phyloP scores from a whole-genome alignment of 1,284 basidiomycete species.

The Moesziomyces globuligerus region DNA sequence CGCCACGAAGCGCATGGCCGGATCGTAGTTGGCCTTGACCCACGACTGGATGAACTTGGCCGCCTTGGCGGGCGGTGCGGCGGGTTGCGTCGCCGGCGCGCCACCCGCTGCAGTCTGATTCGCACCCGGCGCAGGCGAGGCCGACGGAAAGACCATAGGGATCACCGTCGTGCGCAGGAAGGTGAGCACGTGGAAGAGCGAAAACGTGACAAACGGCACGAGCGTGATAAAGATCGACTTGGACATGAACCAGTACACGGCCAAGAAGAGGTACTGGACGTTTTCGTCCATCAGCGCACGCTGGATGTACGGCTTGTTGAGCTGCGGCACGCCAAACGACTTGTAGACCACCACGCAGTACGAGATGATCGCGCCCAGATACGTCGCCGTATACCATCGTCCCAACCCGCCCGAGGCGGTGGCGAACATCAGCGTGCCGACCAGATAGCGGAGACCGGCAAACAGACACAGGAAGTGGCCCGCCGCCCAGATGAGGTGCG shows the following conservation, averaged over 20 bases:
- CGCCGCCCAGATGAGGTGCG: slow-evolving; percentile 67
- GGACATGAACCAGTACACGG: slow-evolving; percentile 67
- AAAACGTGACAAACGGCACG: slow-evolving; percentile 66
- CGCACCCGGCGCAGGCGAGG: slow-evolving; percentile 32
- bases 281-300: slow-evolving; percentile 67
- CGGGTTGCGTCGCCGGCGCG: slow-evolving; percentile 29
- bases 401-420: slow-evolving; percentile 51
- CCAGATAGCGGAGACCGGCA: slow-evolving; percentile 62
- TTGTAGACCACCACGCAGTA: slow-evolving; percentile 68
- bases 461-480: slow-evolving; percentile 66
- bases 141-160: slow-evolving; percentile 52
- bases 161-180: slow-evolving; percentile 61
- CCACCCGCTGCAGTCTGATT: slow-evolving; percentile 26
- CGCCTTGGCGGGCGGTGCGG: slow-evolving; percentile 51
- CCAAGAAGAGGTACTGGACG: slow-evolving; percentile 66
- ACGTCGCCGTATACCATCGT: slow-evolving; percentile 63
- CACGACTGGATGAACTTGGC: slow-evolving; percentile 64
- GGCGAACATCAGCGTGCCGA: slow-evolving; percentile 51
- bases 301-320: slow-evolving; percentile 65
- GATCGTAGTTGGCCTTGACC: slow-evolving; percentile 68
- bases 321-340: slow-evolving; percentile 64
- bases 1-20: slow-evolving; percentile 67
- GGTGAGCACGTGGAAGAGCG: slow-evolving; percentile 66
- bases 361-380: slow-evolving; percentile 65
- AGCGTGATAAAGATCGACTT: slow-evolving; percentile 67